phyloP scores from a whole-genome alignment of 2,329 filamentous ascomycete species.

The Cercospora zeina region DNA sequence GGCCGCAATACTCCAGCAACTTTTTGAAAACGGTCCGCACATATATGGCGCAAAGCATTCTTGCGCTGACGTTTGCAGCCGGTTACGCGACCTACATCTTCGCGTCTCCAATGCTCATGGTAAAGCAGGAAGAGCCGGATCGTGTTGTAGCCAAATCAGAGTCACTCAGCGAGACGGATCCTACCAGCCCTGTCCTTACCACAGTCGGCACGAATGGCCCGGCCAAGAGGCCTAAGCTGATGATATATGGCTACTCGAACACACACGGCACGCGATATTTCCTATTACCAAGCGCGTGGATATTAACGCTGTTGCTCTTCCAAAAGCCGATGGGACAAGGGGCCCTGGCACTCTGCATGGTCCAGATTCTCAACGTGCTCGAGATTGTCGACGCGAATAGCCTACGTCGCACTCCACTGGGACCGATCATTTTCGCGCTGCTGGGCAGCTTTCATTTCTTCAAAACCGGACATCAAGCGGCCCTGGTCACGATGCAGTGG shows the following conservation, averaged over 20 bases:
- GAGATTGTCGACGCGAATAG: slow-evolving; percentile 64
- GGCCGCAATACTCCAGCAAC: slow-evolving; percentile 59
- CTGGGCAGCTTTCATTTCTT: slow-evolving; percentile 94
- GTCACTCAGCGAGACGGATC: slow-evolving; percentile 34
- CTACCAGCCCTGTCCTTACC: slow-evolving; percentile 43
- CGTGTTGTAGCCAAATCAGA: slow-evolving; percentile 32
- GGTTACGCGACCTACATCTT: slow-evolving; percentile 83
- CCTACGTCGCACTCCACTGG: slow-evolving; percentile 69
- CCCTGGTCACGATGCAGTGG: slow-evolving; percentile 87
- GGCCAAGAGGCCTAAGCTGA: slow-evolving; percentile 43
- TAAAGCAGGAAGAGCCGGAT: slow-evolving; percentile 52
- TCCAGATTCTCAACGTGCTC: slow-evolving; percentile 79
- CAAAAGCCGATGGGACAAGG: slow-evolving; percentile 94
- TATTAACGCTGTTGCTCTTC: slow-evolving; percentile 73
- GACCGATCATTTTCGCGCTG: slow-evolving; percentile 80
- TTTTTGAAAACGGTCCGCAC: slow-evolving; percentile 72
- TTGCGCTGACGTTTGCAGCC: slow-evolving; percentile 78
- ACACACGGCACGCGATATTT: slow-evolving; percentile 90
- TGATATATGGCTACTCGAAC: slow-evolving; percentile 88
- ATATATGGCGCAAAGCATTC: slow-evolving; percentile 74
- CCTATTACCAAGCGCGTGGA: slow-evolving; percentile 75
- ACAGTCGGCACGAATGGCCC: slow-evolving; percentile 40
- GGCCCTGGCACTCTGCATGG: slow-evolving; percentile 75
- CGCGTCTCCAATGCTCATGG: slow-evolving; percentile 79
- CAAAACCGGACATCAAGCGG: slow-evolving; percentile 95